Evolutionary conservation across 192 early-diverging fungal genomes (phyloP).

Genomic region (Thamnidium elegans): DNA sequence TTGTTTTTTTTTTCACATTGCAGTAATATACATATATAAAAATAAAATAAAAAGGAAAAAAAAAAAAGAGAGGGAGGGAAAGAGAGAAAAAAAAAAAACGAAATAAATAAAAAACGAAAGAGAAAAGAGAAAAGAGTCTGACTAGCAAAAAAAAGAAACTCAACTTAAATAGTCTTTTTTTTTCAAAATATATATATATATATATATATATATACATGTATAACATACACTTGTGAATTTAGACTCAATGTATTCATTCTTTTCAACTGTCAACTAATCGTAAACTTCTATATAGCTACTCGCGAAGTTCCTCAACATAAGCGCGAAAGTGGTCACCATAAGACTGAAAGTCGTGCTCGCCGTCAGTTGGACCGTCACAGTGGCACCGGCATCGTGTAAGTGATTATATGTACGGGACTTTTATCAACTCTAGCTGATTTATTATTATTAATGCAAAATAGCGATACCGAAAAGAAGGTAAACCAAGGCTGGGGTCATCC

Average conservation of each 20-base stretch:
- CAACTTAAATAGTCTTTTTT: neutral
- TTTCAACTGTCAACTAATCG: neutral
- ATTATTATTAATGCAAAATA: conserved; percentile 1
- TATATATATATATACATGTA: no score
- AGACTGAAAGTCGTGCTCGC: conserved; percentile 29
- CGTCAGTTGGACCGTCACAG: conserved; percentile 86
- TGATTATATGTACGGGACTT: neutral
- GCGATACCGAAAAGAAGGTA: conserved; percentile 91
- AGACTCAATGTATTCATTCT: neutral
- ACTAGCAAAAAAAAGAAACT: conserved; percentile 3
- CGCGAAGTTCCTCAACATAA: conserved; percentile 40
- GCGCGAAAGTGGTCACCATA: neutral
- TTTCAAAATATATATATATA: neutral
- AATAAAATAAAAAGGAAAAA: neutral
- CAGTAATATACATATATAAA: neutral
- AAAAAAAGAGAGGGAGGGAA: conserved; percentile 6
- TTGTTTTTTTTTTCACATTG: neutral
- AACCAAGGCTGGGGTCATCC: conserved; percentile 80
- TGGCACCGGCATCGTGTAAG: conserved; percentile 62
- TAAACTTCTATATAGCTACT: conserved; percentile 42
- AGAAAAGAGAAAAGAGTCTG: neutral
- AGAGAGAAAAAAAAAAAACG: neutral
- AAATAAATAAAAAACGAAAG: neutral
- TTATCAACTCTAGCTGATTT: neutral
- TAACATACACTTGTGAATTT: no score